Evolutionary conservation across 2,329 filamentous ascomycete genomes (phyloP), one percentile per base, ranked within the genome.

Genomic region (Elsinoe fawcettii): DNA sequence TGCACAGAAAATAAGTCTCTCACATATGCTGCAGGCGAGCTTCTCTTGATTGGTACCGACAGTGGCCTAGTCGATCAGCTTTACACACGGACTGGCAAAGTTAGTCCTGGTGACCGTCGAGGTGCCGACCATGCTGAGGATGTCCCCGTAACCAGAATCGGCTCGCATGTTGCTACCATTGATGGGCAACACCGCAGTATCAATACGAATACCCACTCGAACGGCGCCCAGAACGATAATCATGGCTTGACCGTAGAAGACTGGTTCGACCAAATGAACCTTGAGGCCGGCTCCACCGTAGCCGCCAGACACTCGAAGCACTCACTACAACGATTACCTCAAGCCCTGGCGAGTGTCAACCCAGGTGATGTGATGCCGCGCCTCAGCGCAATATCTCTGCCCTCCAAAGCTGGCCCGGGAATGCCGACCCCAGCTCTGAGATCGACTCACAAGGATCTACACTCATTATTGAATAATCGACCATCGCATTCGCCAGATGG

Each of bases 311-410:
- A 37, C 20, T 27, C n/a, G 7, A 25, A 11, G 18, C 18, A 37
- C 14, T 3, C 12, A 12, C 4, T 53, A 14, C 9, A 20, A 8
- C n/a, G 3, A 9, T 30, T 58, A 22, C 60, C 60, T n/a, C 53
- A 41, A 20, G 51, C 59, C 25, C 32, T 95, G 55, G 82, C 84
- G 11, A 82, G 87, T 62, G 73, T 93, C 44, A 89, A 95, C 69
- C 79, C 90, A 20, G 88, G 92, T 61, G 82, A 79, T 7, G 84
- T 86, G 14, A 69, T 95, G 59, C 89, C 89, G 11, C 90, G 86
- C 68, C 76, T 95, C 27, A 68, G 67, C 51, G 63, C 64, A 0
- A 64, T 71, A 37, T 67, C 67, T 12, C 60, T 64, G 12, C 82
- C 18, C 71, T 14, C 56, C 59, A 37, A 53, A 60, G 43, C 59